phyloP scores from a whole-genome alignment of 345 rosid genomes.

The Gossypium sturtianum region DNA sequence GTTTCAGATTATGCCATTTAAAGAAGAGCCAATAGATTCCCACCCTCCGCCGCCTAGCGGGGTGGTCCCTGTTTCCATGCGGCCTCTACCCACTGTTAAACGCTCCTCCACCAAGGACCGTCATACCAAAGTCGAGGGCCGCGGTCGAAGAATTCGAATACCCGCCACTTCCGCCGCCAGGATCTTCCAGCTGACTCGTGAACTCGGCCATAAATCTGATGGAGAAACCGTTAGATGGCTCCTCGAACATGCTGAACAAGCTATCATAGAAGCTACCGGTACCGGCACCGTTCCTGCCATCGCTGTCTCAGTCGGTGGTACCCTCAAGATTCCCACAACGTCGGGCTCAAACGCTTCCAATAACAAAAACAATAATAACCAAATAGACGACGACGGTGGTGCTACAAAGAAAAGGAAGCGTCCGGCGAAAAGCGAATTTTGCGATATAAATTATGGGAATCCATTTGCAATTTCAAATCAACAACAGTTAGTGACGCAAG shows the following conservation, averaged over 20 bases:
- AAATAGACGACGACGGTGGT: constrained; percentile 7
- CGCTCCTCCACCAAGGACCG: constrained; percentile 58
- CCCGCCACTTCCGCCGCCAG: constrained; percentile 70
- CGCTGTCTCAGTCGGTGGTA: constrained; percentile 63
- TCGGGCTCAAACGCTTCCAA: constrained; percentile 17
- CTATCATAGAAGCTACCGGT: constrained; percentile 69
- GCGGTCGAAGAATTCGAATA: constrained; percentile 72
- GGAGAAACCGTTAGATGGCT: constrained; percentile 80
- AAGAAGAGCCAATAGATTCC: constrained; percentile 29
- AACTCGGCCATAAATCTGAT: constrained; percentile 73
- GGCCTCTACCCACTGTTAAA: constrained; percentile 14
- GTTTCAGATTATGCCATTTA: constrained; percentile 25
- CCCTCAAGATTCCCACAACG: constrained; percentile 56
- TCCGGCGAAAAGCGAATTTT: constrained; percentile 41
- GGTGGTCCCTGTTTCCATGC: constrained; percentile 13
- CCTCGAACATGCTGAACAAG: constrained; percentile 64
- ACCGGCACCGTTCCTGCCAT: constrained; percentile 76
- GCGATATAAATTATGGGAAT: constrained; percentile 33
- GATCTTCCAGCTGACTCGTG: constrained; percentile 65
- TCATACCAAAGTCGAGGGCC: constrained; percentile 83
- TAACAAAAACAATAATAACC: constrained; percentile 4
- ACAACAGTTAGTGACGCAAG: constrained; percentile 9
- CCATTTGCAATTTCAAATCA: constrained; percentile 23
- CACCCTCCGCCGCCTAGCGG: constrained; percentile 15
- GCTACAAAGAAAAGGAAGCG: constrained; percentile 40